Conservation (phyloP, 805 yeast species). For the Cyberlindnera mycetangii region DNA sequence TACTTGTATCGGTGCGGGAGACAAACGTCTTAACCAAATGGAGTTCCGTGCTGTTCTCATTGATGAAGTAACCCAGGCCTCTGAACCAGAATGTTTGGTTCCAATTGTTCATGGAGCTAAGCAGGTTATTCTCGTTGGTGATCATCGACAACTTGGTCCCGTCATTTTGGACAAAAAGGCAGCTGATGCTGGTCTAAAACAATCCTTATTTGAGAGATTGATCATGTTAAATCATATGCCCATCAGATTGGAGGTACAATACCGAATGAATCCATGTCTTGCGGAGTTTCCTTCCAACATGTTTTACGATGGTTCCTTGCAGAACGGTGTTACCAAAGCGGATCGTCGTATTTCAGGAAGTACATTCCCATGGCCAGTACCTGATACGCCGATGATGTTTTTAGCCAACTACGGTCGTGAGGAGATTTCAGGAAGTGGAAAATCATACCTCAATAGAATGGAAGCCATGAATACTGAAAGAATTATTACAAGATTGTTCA, state of each 20-base stretch:
- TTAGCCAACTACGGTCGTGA: constrained; percentile 90
- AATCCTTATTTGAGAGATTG: constrained; percentile 84
- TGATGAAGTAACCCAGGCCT: constrained; percentile 92
- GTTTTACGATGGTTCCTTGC: constrained; percentile 90
- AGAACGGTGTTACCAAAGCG: constrained; percentile 83
- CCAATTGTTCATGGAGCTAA: constrained; percentile 88
- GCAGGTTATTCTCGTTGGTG: constrained; percentile 89
- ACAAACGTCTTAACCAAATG: constrained; percentile 50
- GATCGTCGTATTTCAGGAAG: constrained; percentile 56
- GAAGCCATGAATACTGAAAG: constrained; percentile 90
- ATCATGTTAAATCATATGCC: constrained; percentile 82
- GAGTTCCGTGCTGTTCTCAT: constrained; percentile 77
- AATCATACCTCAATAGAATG: constrained; percentile 76
- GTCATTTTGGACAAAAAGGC: constrained; percentile 79
- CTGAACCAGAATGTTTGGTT: constrained; percentile 88
- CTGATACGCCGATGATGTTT: constrained; percentile 88
- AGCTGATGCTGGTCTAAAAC: constrained; percentile 81
- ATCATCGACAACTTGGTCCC: constrained; percentile 94
- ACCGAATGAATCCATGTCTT: constrained; percentile 89
- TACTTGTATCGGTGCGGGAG: constrained; percentile 94
- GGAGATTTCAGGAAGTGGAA: constrained; percentile 80
- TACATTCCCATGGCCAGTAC: constrained; percentile 89
- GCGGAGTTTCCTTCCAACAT: constrained; percentile 86
- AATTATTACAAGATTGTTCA: constrained; percentile 66
- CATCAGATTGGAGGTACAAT: constrained; percentile 84